phyloP scores from a whole-genome alignment of 2,329 filamentous ascomycete species.

The Aureobasidium sp. region DNA sequence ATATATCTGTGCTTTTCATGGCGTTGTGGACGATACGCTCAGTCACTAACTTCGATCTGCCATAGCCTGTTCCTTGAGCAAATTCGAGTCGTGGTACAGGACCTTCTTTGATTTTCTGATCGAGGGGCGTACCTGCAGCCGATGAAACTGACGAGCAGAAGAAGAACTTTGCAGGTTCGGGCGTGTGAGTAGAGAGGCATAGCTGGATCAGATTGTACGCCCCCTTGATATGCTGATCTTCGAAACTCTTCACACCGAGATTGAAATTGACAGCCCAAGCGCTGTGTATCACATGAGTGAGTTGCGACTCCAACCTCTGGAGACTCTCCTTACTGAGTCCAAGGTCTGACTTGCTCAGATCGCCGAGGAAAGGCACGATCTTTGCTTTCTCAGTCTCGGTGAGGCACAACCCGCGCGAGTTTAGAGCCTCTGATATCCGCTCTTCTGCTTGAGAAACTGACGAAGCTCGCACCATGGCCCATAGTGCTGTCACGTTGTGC shows the following conservation, averaged over 20 bases:
- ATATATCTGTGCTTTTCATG: slow-evolving; percentile 19
- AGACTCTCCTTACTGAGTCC: slow-evolving; percentile 32
- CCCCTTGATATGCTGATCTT: slow-evolving; percentile 40
- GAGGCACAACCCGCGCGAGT: slow-evolving; percentile 31
- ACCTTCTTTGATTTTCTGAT: slow-evolving; percentile 13
- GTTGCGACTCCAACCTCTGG: slow-evolving; percentile 23
- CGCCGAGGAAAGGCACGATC: slow-evolving; percentile 33
- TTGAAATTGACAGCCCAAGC: slow-evolving; percentile 54
- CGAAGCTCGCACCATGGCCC: slow-evolving; percentile 47
- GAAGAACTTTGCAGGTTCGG: slow-evolving; percentile 33
- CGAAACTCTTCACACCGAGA: slow-evolving; percentile 45
- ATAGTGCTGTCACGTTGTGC: slow-evolving; percentile 35
- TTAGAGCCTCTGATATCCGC: slow-evolving; percentile 32
- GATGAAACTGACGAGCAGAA: slow-evolving; percentile 48
- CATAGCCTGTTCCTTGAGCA: slow-evolving; percentile 23
- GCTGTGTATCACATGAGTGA: slow-evolving; percentile 44
- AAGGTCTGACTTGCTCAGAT: slow-evolving; percentile 36
- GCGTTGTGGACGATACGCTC: slow-evolving; percentile 20
- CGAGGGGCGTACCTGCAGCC: slow-evolving; percentile 19
- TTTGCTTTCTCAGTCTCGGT: slow-evolving; percentile 27
- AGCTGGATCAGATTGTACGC: slow-evolving; percentile 39
- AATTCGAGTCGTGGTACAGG: slow-evolving; percentile 18
- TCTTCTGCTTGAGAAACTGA: slow-evolving; percentile 29
- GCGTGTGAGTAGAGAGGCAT: slow-evolving; percentile 28
- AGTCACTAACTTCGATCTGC: slow-evolving; percentile 21